Conservation (phyloP, 2,329 filamentous ascomycete genomes). For the Dactylellina haptotyla region DNA sequence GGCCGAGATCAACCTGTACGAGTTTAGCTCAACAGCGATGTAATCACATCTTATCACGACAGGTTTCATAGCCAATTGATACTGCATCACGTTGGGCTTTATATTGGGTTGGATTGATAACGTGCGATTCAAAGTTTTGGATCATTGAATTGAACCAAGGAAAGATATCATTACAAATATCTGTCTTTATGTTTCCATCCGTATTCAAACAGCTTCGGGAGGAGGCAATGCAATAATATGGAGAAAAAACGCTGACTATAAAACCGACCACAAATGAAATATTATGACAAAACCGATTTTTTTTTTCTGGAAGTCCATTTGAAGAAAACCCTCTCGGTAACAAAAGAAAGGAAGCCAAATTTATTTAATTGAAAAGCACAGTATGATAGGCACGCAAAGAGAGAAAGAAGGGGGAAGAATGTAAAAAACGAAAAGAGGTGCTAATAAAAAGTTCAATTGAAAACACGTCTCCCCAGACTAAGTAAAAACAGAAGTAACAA, state of each 20-base stretch:
- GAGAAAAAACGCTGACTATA: conserved; percentile 17
- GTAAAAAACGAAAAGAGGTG: conserved; percentile 37
- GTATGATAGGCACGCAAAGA: conserved; percentile 43
- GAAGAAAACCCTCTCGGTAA: conserved; percentile 31
- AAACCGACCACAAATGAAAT: conserved; percentile 41
- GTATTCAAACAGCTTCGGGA: conserved; percentile 22
- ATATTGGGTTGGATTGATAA: neutral
- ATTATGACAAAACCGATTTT: conserved; percentile 41
- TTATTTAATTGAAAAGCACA: conserved; percentile 42
- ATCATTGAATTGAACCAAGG: conserved; percentile 43
- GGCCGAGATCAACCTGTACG: too few species aligned
- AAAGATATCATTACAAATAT: conserved; percentile 51
- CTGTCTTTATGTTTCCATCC: conserved; percentile 19
- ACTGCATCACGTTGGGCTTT: too few species aligned
- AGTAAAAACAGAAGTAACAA: conserved; percentile 19
- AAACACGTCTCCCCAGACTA: too few species aligned
- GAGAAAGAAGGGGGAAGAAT: conserved; percentile 14
- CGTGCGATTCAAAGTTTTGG: neutral
- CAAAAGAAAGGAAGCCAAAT: conserved; percentile 54
- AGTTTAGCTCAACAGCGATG: too few species aligned
- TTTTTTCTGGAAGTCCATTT: conserved; percentile 16
- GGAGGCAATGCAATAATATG: conserved; percentile 5
- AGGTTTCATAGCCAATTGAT: too few species aligned
- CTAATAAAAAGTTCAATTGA: too few species aligned
- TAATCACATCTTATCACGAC: too few species aligned